Percentiles rank a stretch among this genome's conserved stretches.
phyloP scores from a whole-genome alignment of 108 stramenopile species.

The Licmophora abbreviata region DNA sequence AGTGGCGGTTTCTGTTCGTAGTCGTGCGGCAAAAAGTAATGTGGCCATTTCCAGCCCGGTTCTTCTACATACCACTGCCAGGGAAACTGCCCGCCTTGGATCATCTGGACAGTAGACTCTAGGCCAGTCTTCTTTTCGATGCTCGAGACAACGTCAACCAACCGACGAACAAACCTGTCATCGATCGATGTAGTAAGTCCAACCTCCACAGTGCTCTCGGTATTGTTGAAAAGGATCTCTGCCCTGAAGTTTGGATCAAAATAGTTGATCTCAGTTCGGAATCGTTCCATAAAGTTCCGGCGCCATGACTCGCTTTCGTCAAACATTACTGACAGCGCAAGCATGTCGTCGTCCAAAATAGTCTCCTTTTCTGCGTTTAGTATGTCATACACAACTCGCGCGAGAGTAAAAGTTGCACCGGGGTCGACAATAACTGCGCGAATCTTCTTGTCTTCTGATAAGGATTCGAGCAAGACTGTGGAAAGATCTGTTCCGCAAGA shows the following conservation, averaged over 20 bases:
- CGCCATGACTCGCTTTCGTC: conserved; percentile 9
- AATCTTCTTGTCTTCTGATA: conserved; percentile 6
- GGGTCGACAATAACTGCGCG: conserved; percentile 24
- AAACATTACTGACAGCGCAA: conserved; percentile 7
- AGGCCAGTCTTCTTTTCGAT: conserved; percentile 16
- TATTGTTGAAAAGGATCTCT: conserved; percentile 19
- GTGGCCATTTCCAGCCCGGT: conserved; percentile 1
- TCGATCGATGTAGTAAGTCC: conserved; percentile 12
- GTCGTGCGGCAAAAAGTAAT: conserved; percentile 21
- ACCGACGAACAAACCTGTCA: conserved; percentile 10
- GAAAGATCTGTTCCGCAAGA: conserved; percentile 26
- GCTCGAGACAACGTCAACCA: conserved; percentile 5
- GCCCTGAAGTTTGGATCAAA: conserved; percentile 17
- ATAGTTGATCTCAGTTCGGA: conserved; percentile 14
- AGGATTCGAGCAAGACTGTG: conserved; percentile 3
- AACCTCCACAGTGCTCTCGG: conserved; percentile 17
- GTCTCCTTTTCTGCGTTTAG: conserved; percentile 1
- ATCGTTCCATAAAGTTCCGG: conserved; percentile 17
- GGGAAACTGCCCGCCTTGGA: conserved; percentile 10
- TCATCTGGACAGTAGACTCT: conserved; percentile 12
- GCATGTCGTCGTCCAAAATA: not conserved
- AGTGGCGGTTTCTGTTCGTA: conserved; percentile 49
- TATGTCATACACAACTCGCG: conserved; percentile 11
- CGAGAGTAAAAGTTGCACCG: conserved; percentile 9
- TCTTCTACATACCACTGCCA: not conserved